Percentiles rank a stretch among this genome's conserved stretches.
These are phyloP conservation scores for Westerdykella ornata DNA, from an alignment of 2,329 filamentous ascomycete genomes.

Conservation along the genomic window DNA sequence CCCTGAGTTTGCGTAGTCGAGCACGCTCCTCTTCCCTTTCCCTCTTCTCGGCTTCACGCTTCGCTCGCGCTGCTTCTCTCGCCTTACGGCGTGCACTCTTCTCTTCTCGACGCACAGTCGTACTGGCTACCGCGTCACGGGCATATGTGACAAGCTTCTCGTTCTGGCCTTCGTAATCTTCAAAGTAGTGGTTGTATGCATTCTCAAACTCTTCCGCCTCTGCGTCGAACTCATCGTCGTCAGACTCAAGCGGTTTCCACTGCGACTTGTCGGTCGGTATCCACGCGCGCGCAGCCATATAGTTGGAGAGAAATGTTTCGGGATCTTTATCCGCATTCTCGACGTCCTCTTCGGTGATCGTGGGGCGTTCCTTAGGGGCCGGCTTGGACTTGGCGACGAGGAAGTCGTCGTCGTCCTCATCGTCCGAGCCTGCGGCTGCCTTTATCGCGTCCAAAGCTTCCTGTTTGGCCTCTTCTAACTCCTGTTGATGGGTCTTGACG, in stretches of 20 bases:
- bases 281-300: constrained; percentile 89
- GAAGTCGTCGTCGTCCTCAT: constrained; percentile 62
- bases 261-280: constrained; percentile 59
- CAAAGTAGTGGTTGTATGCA: constrained; percentile 93
- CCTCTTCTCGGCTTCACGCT: constrained; percentile 70
- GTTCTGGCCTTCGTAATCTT: constrained; percentile 82
- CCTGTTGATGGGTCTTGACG: constrained; percentile 68
- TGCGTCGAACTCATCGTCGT: constrained; percentile 70
- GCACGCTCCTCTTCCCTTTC: constrained; percentile 74
- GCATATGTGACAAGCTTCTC: constrained; percentile 83
- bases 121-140: constrained; percentile 72
- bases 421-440: constrained; percentile 47
- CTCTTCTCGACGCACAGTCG: constrained; percentile 81
- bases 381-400: constrained; percentile 62
- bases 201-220: constrained; percentile 82
- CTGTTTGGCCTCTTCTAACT: constrained; percentile 77
- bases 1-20: constrained; percentile 75
- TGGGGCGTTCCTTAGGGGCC: constrained; percentile 24
- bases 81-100: constrained; percentile 67
- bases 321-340: constrained; percentile 78
- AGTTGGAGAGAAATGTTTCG: constrained; percentile 89
- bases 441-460: constrained; percentile 76
- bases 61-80: constrained; percentile 69
- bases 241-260: constrained; percentile 82
- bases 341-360: constrained; percentile 51